A percentile compares a stretch with the other conserved stretches of the same genome.
phyloP scores from a whole-genome alignment of 306 rosid genomes.

The Malus sieversii region DNA sequence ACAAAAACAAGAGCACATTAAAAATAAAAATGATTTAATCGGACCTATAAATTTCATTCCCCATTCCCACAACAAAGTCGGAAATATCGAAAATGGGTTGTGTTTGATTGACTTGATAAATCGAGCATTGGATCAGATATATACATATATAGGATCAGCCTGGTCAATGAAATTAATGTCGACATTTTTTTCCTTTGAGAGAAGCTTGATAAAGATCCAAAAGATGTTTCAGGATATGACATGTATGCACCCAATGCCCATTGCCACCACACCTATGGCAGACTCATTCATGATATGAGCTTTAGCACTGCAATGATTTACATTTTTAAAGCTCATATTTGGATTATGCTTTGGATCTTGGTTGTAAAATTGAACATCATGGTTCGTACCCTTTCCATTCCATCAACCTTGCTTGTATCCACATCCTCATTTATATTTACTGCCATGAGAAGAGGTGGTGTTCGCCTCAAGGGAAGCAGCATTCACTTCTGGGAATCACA shows the following conservation, averaged over 20 bases:
- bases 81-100: not conserved
- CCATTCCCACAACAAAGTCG: not conserved
- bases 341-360: not conserved
- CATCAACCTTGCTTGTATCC: not conserved
- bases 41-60: not conserved
- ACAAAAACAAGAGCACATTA: not conserved
- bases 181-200: not conserved
- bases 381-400: not conserved
- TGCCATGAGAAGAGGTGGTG: not conserved
- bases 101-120: not conserved
- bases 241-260: not conserved
- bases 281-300: not conserved
- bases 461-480: not conserved
- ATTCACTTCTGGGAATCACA: not conserved
- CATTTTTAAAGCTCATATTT: too few species aligned
- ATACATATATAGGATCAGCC: not conserved
- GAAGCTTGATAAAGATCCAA: not conserved
- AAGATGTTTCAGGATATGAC: not conserved
- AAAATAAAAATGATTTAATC: not conserved
- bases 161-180: not conserved
- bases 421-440: too few species aligned
- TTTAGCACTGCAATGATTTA: not conserved
- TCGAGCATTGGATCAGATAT: not conserved
- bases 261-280: not conserved
- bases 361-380: too few species aligned